A percentile compares a stretch with the other conserved stretches of the same genome.
Evolutionary conservation across 2,329 filamentous ascomycete genomes (phyloP).

Genomic region (Paramyrothecium roridum): DNA sequence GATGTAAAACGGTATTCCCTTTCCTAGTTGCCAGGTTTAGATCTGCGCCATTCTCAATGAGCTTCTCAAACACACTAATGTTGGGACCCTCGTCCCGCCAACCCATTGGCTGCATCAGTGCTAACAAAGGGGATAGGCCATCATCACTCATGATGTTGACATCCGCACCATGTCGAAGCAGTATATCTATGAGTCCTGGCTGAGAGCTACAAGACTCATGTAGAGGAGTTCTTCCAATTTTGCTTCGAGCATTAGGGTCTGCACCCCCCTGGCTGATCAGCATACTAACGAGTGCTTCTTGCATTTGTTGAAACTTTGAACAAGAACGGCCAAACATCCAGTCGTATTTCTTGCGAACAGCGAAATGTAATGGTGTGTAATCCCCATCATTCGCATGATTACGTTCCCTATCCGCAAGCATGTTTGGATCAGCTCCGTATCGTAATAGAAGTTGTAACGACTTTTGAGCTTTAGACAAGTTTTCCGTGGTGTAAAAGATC

Average conservation of each 20-base stretch:
- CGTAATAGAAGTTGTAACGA: background rate
- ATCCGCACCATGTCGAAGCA: background rate
- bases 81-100: background rate
- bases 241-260: background rate
- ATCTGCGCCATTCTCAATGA: background rate
- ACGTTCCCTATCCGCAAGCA: background rate
- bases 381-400: too few relatives aligned
- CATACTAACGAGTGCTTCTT: background rate
- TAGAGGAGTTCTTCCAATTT: background rate
- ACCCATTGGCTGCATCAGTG: background rate
- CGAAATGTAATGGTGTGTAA: background rate
- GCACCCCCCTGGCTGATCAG: background rate
- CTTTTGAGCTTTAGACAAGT: background rate
- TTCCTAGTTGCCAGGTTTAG: background rate
- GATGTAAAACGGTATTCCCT: background rate
- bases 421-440: background rate
- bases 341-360: background rate
- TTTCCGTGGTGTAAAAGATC: background rate
- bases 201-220: background rate
- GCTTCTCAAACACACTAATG: background rate
- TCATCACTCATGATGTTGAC: background rate
- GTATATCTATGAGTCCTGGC: background rate
- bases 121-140: background rate
- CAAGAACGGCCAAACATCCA: background rate
- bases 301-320: background rate